Evolutionary conservation across 2,329 filamentous ascomycete genomes (phyloP).

Genomic region (Alternaria angustiovoidea): DNA sequence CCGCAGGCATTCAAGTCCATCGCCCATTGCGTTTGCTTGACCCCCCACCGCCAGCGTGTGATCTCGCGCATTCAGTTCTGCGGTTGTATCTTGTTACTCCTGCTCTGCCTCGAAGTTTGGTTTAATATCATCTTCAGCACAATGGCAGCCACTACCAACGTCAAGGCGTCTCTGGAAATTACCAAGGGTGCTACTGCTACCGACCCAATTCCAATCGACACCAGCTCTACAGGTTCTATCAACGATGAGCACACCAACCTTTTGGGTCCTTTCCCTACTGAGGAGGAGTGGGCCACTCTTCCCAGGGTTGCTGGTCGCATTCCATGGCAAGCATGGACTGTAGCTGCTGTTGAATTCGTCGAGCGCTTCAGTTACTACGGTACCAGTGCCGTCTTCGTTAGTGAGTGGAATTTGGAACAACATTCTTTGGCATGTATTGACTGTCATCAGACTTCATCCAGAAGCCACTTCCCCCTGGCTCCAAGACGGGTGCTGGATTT

Average conservation of each 20-base stretch:
- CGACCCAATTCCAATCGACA: conserved; percentile 38
- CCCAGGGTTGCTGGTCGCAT: conserved; percentile 47
- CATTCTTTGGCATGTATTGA: not conserved
- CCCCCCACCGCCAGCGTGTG: not conserved
- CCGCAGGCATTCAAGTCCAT: conserved; percentile 18
- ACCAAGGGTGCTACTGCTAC: conserved; percentile 40
- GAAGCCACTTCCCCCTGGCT: conserved; percentile 41
- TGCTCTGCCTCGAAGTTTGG: not conserved
- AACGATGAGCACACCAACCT: conserved; percentile 32
- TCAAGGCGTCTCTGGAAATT: conserved; percentile 44
- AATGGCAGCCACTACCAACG: conserved; percentile 35
- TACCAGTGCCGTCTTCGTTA: conserved; percentile 44
- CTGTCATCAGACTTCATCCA: conserved; percentile 48
- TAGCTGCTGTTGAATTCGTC: conserved; percentile 47
- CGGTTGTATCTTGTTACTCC: conserved; percentile 3
- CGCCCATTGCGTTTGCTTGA: conserved; percentile 9
- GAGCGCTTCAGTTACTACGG: conserved; percentile 51
- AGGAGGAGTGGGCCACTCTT: conserved; percentile 48
- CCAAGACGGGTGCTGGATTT: conserved; percentile 47
- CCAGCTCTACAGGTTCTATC: conserved; percentile 29
- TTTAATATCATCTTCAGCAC: conserved; percentile 6
- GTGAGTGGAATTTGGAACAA: conserved; percentile 19
- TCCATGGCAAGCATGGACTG: conserved; percentile 48
- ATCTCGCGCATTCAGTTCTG: not conserved
- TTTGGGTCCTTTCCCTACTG: conserved; percentile 42